Base-by-base conservation (phyloP, 1,284 basidiomycete species). In the Puccinia novopanici region DNA sequence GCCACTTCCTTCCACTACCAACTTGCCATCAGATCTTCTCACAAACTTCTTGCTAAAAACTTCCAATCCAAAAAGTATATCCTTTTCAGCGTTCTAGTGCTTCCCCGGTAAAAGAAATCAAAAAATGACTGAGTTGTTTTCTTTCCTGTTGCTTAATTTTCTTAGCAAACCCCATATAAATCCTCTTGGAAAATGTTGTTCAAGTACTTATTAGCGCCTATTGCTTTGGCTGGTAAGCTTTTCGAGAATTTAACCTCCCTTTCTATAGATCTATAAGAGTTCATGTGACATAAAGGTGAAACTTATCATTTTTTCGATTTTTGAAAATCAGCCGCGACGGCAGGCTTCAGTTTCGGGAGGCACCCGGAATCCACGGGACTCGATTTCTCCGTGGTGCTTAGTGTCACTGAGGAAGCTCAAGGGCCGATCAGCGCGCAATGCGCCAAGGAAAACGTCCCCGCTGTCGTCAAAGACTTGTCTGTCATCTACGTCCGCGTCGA, bases 181-280 rank as follows among this genome's bases (percentile, higher is more conserved):
- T 4, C 34, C 34, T 34, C 34, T 4, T 34, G 34, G 34, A 65
- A 65, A 19, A 65, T 65, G 63, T 65, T 65, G 63, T 65, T 65
- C 40, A 65, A 65, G 63, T 65, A 65, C 63, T 13, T 65, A 10
- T 45, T 65, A 37, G 63, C 63, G 22, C 63, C 63, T 65, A 24
- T 65, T 65, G 63, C 63, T 65, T 65, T 65, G 17, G 63, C 63
- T 0, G 63, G 63, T 65, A 15, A 65, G 63, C 19, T 65, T n/a
- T 42, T 4, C 1, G 34, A 59, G 8, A 8, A 59, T 59, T 22
- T n/a, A 54, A n/a, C 6, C 52, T 54, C 15, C 19, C 19, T 37
- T 34, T 6, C 15, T 61, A 12, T 22, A 13, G 8, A 1, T 19
- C n/a, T 61, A 34, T 17, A 61, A 54, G 52, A 54, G 22, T 8